Evolutionary conservation across 257 asterid genomes (phyloP).

Genomic region (Solanum acaule): DNA sequence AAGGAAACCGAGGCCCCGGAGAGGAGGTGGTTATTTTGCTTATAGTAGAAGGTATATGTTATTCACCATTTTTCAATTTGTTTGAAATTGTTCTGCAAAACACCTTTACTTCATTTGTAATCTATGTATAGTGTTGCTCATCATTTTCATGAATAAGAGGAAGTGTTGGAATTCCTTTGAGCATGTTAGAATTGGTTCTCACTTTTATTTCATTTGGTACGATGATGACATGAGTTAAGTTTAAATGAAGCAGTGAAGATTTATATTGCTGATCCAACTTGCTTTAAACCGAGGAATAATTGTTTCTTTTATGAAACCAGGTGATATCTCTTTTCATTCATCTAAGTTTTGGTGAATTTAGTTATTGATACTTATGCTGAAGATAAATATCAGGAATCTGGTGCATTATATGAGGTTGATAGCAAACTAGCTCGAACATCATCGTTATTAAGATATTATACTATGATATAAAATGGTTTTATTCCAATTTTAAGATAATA

Average conservation of each 20-base stretch:
- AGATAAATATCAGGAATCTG: fast-evolving
- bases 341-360: background rate
- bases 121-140: background rate
- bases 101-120: background rate
- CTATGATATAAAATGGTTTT: too few relatives aligned
- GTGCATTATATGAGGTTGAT: background rate
- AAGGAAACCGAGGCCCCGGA: background rate
- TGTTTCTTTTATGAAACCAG: too few relatives aligned
- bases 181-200: background rate
- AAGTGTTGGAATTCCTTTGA: background rate
- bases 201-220: background rate
- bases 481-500: background rate
- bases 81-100: background rate
- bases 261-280: background rate
- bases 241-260: background rate
- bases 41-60: background rate
- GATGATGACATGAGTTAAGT: background rate
- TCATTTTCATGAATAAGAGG: background rate
- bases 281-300: background rate
- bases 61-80: background rate
- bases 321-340: background rate
- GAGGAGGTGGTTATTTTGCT: background rate
- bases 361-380: background rate
- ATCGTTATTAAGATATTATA: too few relatives aligned
- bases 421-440: background rate